Evolutionary conservation across 2,329 filamentous ascomycete species (phyloP), one percentile per base, ranked within the genome.

Genomic region (Fusarium graminum): DNA sequence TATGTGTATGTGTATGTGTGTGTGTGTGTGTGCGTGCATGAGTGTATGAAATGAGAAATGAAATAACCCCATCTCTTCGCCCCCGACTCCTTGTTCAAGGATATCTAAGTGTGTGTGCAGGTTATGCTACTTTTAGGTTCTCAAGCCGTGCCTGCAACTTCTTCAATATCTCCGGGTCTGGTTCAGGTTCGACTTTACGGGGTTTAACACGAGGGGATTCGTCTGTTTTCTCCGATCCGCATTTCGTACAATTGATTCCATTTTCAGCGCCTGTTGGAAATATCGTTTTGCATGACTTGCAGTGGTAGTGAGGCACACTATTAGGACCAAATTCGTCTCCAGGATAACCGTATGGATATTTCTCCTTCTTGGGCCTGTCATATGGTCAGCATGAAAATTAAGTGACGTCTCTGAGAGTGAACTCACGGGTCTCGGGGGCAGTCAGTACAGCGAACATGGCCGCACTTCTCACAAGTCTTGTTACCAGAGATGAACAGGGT

Each of bases 361-460:
- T 90, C 72, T 86, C 83, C 72, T 85, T 87, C 79, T 90, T 91
- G 61, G 88, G 81, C 46, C 87, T 90, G 71, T 25, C 70, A 26
- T 38, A 4, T 54, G 13, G 44, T 65, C 68, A 67, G 56, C 16
- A 41, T 53, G 45, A 26, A 43, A 34, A 38, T 19, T 39, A 22
- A 49, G 49, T 66, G 16, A 54, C 60, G 53, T 52, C 42, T 22
- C 19, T 34, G n/a, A 26, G 7, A 16, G 19, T 30, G 36, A 52
- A 88, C 90, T 76, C 86, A 93, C 85, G 92, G 92, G 72, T 93
- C 89, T 70, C 92, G 84, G 28, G 92, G 92, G 76, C 93, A 96
- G 74, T 90, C 90, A 38, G 88, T 92, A 81, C 93, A 97, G 52
- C 92, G 88, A 50, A 84, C 76, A 76, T 97, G 93, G 28, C 83